Evolutionary conservation across 768 basidiomycete species (phyloP).

Genomic region (Boletellus ananiceps): DNA sequence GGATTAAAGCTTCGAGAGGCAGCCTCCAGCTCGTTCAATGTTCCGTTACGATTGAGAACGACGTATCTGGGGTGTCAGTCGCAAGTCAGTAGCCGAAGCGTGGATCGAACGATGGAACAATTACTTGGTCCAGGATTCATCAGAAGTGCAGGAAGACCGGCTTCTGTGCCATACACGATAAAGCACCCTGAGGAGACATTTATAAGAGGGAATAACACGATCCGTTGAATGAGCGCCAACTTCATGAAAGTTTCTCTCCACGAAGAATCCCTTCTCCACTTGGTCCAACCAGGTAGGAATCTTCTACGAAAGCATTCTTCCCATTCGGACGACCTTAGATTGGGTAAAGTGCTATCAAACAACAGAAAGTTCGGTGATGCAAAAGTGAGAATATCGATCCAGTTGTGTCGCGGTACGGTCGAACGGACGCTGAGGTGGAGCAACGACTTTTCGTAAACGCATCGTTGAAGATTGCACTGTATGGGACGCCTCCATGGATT

Average conservation of each 20-base stretch:
- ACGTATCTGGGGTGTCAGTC: slow-evolving; percentile 49
- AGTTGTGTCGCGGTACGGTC: slow-evolving; percentile 71
- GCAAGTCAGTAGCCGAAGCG: neutral
- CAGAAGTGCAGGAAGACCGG: slow-evolving; percentile 63
- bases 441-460: slow-evolving; percentile 47
- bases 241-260: slow-evolving; percentile 69
- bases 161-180: slow-evolving; percentile 67
- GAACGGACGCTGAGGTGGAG: slow-evolving; percentile 57
- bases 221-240: slow-evolving; percentile 36
- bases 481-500: slow-evolving; percentile 79
- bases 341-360: slow-evolving; percentile 64
- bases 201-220: slow-evolving; percentile 5
- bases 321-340: slow-evolving; percentile 64
- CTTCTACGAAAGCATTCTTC: slow-evolving; percentile 67
- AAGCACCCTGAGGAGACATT: slow-evolving; percentile 42
- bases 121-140: slow-evolving; percentile 83
- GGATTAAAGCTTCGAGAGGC: slow-evolving; percentile 69
- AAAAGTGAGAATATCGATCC: slow-evolving; percentile 69
- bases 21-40: slow-evolving; percentile 65
- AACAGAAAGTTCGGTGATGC: slow-evolving; percentile 61
- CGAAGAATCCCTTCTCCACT: slow-evolving; percentile 55
- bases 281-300: slow-evolving; percentile 74
- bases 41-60: slow-evolving; percentile 69
- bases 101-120: slow-evolving; percentile 13
- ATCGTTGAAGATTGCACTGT: slow-evolving; percentile 46